These are phyloP conservation scores for Solanum gandarillasii DNA, from an alignment of 257 asterid species.

Conservation along the genomic window DNA sequence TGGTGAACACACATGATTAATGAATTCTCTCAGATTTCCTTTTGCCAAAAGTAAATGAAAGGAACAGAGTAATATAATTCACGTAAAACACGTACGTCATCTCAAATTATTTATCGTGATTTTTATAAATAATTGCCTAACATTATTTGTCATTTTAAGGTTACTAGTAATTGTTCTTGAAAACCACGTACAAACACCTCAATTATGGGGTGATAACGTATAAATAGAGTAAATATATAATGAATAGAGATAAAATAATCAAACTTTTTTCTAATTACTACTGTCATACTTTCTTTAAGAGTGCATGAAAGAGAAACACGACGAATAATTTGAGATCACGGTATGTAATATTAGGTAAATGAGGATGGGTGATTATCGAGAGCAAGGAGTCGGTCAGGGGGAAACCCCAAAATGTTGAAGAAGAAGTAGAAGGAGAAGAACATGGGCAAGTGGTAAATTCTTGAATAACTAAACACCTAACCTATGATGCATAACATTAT, in stretches of 20 bases:
- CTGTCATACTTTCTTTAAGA: background rate
- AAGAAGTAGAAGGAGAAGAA: constrained; percentile 4
- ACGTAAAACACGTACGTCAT: background rate
- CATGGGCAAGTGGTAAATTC: constrained; percentile 24
- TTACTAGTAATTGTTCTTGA: background rate
- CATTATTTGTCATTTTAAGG: too few species aligned
- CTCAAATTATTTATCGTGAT: background rate
- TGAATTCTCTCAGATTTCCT: background rate
- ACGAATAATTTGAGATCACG: background rate
- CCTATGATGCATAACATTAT: background rate
- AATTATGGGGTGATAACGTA: background rate
- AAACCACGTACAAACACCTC: background rate
- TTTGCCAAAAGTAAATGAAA: background rate
- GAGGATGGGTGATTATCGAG: constrained; percentile 4
- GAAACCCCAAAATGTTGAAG: constrained; percentile 17
- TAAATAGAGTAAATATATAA: background rate
- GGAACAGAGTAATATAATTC: background rate
- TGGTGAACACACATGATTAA: background rate
- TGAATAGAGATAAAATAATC: too few species aligned
- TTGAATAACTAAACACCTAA: constrained; percentile 15
- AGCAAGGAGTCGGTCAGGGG: background rate
- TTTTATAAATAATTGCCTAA: background rate
- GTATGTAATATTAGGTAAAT: background rate
- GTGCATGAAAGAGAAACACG: background rate
- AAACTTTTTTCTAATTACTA: too few species aligned